Conservation (phyloP, 805 yeast genomes). For the Saccharomycopsis schoenii region DNA sequence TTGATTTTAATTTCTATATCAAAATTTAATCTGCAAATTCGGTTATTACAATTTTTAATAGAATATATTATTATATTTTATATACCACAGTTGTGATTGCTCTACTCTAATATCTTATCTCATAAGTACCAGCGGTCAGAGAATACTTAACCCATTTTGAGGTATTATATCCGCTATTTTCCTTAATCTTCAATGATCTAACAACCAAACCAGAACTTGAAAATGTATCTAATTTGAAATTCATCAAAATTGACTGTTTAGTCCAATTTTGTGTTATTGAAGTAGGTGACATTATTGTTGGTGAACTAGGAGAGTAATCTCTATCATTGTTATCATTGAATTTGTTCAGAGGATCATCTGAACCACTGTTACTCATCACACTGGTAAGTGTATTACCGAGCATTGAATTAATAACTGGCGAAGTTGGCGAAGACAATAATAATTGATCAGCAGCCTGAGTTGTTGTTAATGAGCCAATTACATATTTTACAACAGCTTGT, state of each 20-base stretch:
- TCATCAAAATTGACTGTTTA: conserved; percentile 65
- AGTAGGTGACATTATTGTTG: not conserved
- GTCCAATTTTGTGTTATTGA: conserved; percentile 35
- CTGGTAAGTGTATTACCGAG: not conserved
- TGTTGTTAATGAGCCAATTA: conserved; percentile 24
- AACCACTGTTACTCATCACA: not conserved
- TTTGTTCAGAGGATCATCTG: not conserved
- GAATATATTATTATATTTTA: too few species aligned
- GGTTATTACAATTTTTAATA: not conserved
- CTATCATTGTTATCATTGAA: not conserved
- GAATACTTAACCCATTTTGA: conserved; percentile 83
- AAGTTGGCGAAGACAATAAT: conserved; percentile 2
- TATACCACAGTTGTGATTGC: not conserved
- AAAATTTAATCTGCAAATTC: not conserved
- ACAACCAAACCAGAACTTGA: conserved; percentile 71
- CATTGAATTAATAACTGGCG: conserved; percentile 2
- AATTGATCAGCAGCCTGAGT: conserved; percentile 10
- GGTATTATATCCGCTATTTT: conserved; percentile 54
- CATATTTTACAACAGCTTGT: conserved; percentile 39
- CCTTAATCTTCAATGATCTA: conserved; percentile 54
- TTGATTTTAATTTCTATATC: not conserved
- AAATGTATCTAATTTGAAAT: conserved; percentile 63
- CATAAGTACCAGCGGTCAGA: conserved; percentile 71
- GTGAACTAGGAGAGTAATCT: not conserved
- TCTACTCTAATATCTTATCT: conserved; percentile 55